phyloP scores from a whole-genome alignment of 2,329 filamentous ascomycete species.

The Endothia cerciana region DNA sequence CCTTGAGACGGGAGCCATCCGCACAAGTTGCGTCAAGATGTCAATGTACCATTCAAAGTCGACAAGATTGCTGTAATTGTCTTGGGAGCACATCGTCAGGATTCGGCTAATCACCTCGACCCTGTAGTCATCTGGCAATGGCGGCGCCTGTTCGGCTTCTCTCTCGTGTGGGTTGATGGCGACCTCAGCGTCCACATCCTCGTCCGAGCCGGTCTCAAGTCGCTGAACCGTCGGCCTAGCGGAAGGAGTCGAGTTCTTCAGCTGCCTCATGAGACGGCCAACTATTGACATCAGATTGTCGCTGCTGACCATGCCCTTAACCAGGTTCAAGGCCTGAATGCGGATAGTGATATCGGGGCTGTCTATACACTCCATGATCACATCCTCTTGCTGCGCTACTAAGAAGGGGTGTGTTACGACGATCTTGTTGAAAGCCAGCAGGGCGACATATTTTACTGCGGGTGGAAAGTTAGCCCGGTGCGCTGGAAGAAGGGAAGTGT shows the following conservation, averaged over 20 bases:
- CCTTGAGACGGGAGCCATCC: conserved; percentile 62
- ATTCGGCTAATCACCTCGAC: conserved; percentile 82
- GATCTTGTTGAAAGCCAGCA: conserved; percentile 95
- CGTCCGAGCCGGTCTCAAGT: conserved; percentile 45
- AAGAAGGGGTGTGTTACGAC: conserved; percentile 85
- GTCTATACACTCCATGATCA: conserved; percentile 95
- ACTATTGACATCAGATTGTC: conserved; percentile 86
- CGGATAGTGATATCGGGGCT: conserved; percentile 95
- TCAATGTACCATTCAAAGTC: conserved; percentile 99
- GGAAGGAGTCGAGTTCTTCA: conserved; percentile 62
- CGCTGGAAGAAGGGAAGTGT: conserved; percentile 14
- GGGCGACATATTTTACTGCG: conserved; percentile 91
- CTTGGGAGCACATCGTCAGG: conserved; percentile 84
- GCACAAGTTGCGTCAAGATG: conserved; percentile 82
- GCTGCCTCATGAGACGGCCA: conserved; percentile 82
- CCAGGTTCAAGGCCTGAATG: conserved; percentile 87
- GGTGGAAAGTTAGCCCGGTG: conserved; percentile 3
- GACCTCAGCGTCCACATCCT: conserved; percentile 56
- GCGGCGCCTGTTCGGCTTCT: conserved; percentile 51
- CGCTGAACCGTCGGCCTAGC: conserved; percentile 14
- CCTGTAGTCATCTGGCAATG: conserved; percentile 84
- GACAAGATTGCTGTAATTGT: conserved; percentile 81
- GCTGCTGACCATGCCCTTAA: conserved; percentile 88
- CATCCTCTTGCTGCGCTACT: conserved; percentile 91
- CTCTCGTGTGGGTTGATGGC: conserved; percentile 41